Evolutionary conservation across 805 yeast genomes (phyloP), one percentile per base, ranked within the genome.

Genomic region (Dipodascus geniculatus): DNA sequence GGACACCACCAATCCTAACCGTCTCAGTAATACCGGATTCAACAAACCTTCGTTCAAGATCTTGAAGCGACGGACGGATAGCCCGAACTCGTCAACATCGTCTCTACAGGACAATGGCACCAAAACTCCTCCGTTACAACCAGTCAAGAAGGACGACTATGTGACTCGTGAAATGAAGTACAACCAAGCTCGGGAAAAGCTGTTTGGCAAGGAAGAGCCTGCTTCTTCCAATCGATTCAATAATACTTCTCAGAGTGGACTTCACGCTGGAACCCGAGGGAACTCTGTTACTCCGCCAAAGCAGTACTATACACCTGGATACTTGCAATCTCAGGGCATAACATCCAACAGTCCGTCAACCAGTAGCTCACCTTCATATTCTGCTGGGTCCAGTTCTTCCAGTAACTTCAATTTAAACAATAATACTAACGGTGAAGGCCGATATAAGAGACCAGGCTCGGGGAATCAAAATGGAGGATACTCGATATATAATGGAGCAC

Each of bases 161-260:
- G 8, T 14, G 19, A 47, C 49, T 14, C 24, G 49, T 16, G 31
- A 47, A 47, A 22, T 22, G 31, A 47, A 47, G 28, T 47, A 47
- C 28, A 22, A 47, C 9, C 49, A 22, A 22, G 49, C 49, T 47
- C 49, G 49, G 3, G 49, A 47, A 47, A 47, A 47, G 49, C n/a
- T 47, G 17, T 47, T 47, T 47, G 49, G 49, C 6, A 22, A 22
- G 19, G 49, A 23, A 47, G 31, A 22, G 31, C 24, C 24, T 22
- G 17, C 44, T n/a, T 4, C 44, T 38, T n/a, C 44, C 14, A 14
- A 4, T 38, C 44, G 33, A 28, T 28, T 6, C 33, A 28, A 28
- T 28, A 28, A 28, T 28, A 28, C 33, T 11, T 6, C 6, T 28
- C 33, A 28, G 11, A 28, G 11, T 28, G 33, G 33, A 28, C 11